Percentiles rank a stretch among this genome's conserved stretches.
These are phyloP conservation scores for Excoecaria agallocha DNA, from an alignment of 345 rosid genomes.

Conservation along the genomic window DNA sequence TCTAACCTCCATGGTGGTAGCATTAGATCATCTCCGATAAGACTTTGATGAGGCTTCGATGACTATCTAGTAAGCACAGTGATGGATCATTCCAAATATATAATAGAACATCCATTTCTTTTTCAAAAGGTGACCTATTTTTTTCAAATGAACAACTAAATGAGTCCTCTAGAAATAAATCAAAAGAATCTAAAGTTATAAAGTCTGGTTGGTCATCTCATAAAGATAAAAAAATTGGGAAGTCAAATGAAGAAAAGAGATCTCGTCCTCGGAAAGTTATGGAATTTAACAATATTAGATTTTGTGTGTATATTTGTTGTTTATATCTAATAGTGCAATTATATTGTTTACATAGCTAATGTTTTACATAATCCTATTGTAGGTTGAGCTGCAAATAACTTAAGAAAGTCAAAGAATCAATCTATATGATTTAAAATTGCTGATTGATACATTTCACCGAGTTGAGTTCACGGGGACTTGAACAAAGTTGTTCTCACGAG, in stretches of 20 bases:
- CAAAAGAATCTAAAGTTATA: slow-evolving; percentile 58
- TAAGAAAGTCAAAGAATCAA: slow-evolving; percentile 92
- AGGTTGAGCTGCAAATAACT: slow-evolving; percentile 91
- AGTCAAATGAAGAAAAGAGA: slow-evolving; percentile 79
- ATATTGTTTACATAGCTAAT: slow-evolving; percentile 2
- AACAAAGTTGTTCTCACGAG: slow-evolving; percentile 96
- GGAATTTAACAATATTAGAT: slow-evolving; percentile 85
- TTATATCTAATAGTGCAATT: not conserved
- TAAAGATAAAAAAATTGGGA: slow-evolving; percentile 86
- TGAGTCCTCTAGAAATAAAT: slow-evolving; percentile 58
- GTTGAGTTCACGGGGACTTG: slow-evolving; percentile 89
- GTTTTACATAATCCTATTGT: slow-evolving; percentile 13
- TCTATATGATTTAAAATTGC: slow-evolving; percentile 88
- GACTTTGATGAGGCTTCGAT: no score
- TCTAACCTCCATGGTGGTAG: no score
- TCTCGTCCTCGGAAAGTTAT: slow-evolving; percentile 73
- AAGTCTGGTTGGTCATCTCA: slow-evolving; percentile 80
- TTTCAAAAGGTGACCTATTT: slow-evolving; percentile 42
- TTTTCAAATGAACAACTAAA: slow-evolving; percentile 59
- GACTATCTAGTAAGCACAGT: no score
- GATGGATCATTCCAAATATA: no score
- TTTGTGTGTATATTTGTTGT: slow-evolving; percentile 4
- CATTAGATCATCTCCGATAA: no score
- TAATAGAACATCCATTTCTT: no score
- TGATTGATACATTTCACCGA: slow-evolving; percentile 94